Evolutionary conservation across 2,329 filamentous ascomycete genomes (phyloP), one percentile per base, ranked within the genome.

Genomic region (Grosmannia penicillata): DNA sequence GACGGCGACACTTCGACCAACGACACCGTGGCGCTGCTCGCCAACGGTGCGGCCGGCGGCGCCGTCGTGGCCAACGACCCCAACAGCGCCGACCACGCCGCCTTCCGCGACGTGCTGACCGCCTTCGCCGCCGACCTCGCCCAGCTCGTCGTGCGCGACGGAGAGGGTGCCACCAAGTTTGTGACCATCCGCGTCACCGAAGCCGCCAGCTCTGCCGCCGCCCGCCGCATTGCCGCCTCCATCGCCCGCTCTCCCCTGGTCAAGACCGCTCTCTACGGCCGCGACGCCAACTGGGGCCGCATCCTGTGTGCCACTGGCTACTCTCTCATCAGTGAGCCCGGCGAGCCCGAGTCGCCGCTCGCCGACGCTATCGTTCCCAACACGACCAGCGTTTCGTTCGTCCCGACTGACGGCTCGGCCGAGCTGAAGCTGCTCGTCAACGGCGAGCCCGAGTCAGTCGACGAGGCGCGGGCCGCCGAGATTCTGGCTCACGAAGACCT

Each of bases 1-100:
- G 91, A 98, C 57, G 91, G 91, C 43, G 91, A 96, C 60, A 96
- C 87, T 8, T 93, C 83, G 45, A 98, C 91, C 43, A 98, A 98
- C 61, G 91, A 98, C 63, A 96, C 89, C 0, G 75, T 96, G 22
- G 86, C 86, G 5, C 66, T 98, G 39, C 72, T 98, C n/a, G 89
- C 91, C 46, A 98, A 98, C 57, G 91, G 91, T 45, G 86, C 85
- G 15, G 89, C 85, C 0, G 84, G 84, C 38, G 84, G 83, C 15
- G 59, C 68, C 13, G 65, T 72, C 39, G 68, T 89, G 37, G 57
- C 67, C 1, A n/a, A n/a, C 1, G 62, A 69, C 32, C 53, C 61
- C 13, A 61, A 51, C 49, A 73, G 57, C 37, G 55, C 56, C 10
- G 83, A 86, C 53, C 89, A 81, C 54, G 53, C 60, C n/a, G 78